A percentile compares a stretch with the other conserved stretches of the same genome.
These are phyloP conservation scores for Saccharomycopsis selenospora DNA, from an alignment of 805 yeast species.

Conservation along the genomic window DNA sequence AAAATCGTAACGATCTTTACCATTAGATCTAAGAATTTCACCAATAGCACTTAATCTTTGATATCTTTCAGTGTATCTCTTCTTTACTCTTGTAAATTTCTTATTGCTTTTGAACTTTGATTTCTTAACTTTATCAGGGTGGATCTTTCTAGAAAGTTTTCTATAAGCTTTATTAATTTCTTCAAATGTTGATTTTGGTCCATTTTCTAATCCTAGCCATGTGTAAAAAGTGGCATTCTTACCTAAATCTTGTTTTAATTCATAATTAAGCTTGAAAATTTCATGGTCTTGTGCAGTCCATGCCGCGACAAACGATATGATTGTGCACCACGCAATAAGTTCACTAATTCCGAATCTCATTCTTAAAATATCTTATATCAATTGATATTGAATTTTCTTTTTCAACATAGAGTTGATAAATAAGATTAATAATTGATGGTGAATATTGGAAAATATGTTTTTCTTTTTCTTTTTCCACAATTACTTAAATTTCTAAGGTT, in stretches of 20 bases:
- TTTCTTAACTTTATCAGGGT: slow-evolving; percentile 71
- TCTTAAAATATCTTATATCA: too few relatives aligned
- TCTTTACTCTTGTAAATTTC: slow-evolving; percentile 28
- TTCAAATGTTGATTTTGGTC: slow-evolving; percentile 38
- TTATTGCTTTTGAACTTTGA: slow-evolving; percentile 31
- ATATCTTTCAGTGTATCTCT: slow-evolving; percentile 59
- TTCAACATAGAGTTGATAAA: slow-evolving; percentile 1
- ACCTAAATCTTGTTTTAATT: slow-evolving; percentile 57
- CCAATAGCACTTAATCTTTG: slow-evolving; percentile 73
- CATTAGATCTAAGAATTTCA: slow-evolving; percentile 56
- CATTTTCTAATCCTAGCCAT: slow-evolving; percentile 45
- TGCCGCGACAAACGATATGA: slow-evolving; percentile 28
- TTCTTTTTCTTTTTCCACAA: too few relatives aligned
- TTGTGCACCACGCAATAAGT: slow-evolving; percentile 18
- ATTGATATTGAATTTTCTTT: too few relatives aligned
- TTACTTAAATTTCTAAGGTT: too few relatives aligned
- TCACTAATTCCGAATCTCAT: slow-evolving; percentile 19
- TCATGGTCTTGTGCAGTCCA: slow-evolving; percentile 73
- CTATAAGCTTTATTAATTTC: slow-evolving; percentile 63
- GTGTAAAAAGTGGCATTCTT: slow-evolving; percentile 56
- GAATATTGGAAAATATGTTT: too few relatives aligned
- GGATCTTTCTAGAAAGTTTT: slow-evolving; percentile 61
- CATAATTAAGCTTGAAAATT: slow-evolving; percentile 65
- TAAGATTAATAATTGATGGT: neutral
- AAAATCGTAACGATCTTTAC: slow-evolving; percentile 73